Evolutionary conservation across 371 early-diverging fungal genomes (phyloP), one percentile per base, ranked within the genome.

Genomic region (Haplosporangium sp.): DNA sequence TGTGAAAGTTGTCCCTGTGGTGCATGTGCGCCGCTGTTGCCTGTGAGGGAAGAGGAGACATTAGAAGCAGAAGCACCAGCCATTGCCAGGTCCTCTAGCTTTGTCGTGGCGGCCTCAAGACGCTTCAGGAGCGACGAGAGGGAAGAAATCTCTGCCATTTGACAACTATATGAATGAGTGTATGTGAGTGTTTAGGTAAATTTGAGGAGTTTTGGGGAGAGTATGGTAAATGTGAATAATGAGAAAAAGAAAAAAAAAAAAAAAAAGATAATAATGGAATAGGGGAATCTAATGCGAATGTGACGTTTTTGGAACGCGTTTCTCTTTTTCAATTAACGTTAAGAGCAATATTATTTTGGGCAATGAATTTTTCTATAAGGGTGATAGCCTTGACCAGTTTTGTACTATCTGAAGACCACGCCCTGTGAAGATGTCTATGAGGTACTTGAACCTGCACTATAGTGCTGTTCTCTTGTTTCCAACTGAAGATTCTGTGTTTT

Each of bases 41-140:
- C 75, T n/a, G 85, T 73, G 20, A 87, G 50, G 15, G 82, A 76
- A 19, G 79, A 71, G 1, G 84, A 71, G 38, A 87, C 86, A 35
- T 88, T 85, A 45, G 88, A 86, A 15, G 85, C 87, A 35, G 91
- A 85, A 38, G 84, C 86, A 17, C 88, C 85, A 8, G 87, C 84
- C 79, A 88, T 84, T 45, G 95, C 92, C 67, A 94, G 83, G 70
- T 92, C 93, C 67, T 97, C 97, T 48, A 97, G 86, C 60, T 94
- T 92, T 44, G 89, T 87, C 9, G 96, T 95, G 47, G 95, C 96
- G 10, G 92, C 88, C 84, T 97, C 97, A 35, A 97, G 86, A 15
- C 97, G 89, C 78, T 92, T 93, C 65, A 96, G 85, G 62, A 96
- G 89, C 37, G 88, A 84, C 6, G 91, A 86, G 62, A 96, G 86